phyloP scores from a whole-genome alignment of 495 filamentous ascomycete genomes.

The Podospora pseudopauciseta region DNA sequence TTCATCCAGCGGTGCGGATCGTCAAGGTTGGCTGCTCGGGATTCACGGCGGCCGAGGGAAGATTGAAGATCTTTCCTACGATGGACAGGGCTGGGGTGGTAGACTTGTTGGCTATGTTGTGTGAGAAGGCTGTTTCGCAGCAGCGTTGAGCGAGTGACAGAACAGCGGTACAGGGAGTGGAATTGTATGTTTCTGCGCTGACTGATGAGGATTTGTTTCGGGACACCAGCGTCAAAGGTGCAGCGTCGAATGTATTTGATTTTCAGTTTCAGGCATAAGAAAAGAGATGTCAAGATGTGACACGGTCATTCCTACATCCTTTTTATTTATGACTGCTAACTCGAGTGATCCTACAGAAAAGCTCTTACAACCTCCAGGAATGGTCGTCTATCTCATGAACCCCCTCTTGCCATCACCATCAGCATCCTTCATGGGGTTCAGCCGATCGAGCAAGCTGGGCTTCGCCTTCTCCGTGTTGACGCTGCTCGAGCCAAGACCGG shows the following conservation, averaged over 20 bases:
- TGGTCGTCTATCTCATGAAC: not conserved
- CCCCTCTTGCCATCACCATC: slow-evolving; percentile 10
- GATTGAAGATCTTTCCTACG: slow-evolving; percentile 41
- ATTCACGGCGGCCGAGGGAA: slow-evolving; percentile 42
- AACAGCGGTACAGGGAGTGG: too few relatives aligned
- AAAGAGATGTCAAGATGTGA: too few relatives aligned
- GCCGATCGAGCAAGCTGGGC: slow-evolving; percentile 41
- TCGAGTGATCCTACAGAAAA: not conserved
- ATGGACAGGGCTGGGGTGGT: slow-evolving; percentile 8
- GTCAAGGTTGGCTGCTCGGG: slow-evolving; percentile 43
- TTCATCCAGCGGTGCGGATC: slow-evolving; percentile 44
- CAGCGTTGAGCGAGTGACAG: not conserved
- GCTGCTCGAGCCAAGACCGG: slow-evolving; percentile 2
- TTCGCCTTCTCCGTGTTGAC: slow-evolving; percentile 21
- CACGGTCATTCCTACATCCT: too few relatives aligned
- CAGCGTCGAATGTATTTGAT: not conserved
- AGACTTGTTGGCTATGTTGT: slow-evolving; percentile 19
- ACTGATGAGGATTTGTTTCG: too few relatives aligned
- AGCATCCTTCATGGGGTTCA: slow-evolving; percentile 43
- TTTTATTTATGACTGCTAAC: not conserved
- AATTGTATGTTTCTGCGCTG: too few relatives aligned
- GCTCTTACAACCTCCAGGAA: not conserved
- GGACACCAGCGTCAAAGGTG: not conserved
- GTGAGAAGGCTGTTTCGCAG: slow-evolving; percentile 18
- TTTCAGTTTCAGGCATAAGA: too few relatives aligned